phyloP scores from a whole-genome alignment of 2,329 filamentous ascomycete species.

The Fusarium brachygibbosum region DNA sequence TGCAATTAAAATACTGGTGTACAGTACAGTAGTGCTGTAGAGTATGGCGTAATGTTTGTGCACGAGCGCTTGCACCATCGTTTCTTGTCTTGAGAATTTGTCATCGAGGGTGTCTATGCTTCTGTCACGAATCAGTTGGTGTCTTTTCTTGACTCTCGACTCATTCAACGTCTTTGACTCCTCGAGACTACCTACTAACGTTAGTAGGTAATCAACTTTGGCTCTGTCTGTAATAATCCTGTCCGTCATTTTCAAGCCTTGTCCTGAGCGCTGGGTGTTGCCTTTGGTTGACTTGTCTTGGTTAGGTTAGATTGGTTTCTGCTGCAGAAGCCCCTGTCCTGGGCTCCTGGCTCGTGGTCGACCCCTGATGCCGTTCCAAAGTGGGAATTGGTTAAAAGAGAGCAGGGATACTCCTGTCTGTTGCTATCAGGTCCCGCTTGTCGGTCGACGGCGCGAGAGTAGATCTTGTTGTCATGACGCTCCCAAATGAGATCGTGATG shows the following conservation, averaged over 20 bases:
- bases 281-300: conserved; percentile 19
- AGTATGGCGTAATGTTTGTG: no score
- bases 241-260: no score
- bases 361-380: conserved; percentile 29
- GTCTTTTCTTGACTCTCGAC: no score
- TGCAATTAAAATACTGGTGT: no score
- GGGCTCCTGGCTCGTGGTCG: conserved; percentile 10
- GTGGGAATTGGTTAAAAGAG: conserved; percentile 13
- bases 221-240: no score
- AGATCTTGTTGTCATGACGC: conserved; percentile 35
- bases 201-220: no score
- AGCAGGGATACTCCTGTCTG: conserved; percentile 25
- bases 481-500: conserved; percentile 27
- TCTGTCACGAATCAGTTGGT: no score
- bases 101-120: no score
- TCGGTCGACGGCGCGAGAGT: conserved; percentile 34
- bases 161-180: not conserved
- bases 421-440: conserved; percentile 33
- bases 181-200: no score
- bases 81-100: no score
- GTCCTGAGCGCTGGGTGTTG: conserved; percentile 7
- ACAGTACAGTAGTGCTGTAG: no score
- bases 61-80: no score
- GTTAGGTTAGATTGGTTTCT: conserved; percentile 33
- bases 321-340: conserved; percentile 24